Percentiles rank a stretch among this genome's conserved stretches.
Evolutionary conservation across 257 asterid species (phyloP).

Genomic region (Solanum chiquidenum): DNA sequence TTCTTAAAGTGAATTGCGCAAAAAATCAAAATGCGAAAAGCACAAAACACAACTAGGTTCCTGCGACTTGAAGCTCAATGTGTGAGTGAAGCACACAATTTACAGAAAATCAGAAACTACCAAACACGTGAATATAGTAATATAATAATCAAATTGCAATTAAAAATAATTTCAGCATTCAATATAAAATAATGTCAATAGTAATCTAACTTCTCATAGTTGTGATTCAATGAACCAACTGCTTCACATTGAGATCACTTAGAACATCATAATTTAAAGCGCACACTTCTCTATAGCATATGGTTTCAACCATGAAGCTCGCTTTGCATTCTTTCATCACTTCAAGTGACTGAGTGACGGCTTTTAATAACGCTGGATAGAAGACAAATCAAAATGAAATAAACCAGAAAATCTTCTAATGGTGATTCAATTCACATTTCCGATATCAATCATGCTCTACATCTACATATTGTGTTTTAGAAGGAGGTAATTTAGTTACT

Average conservation of each 20-base stretch:
- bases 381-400: background rate
- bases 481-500: background rate
- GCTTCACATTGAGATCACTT: background rate
- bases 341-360: background rate
- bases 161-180: background rate
- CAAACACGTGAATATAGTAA: background rate
- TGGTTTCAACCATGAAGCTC: background rate
- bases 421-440: background rate
- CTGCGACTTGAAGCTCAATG: background rate
- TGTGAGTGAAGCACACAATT: background rate
- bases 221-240: background rate
- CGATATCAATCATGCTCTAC: background rate
- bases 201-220: background rate
- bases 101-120: background rate
- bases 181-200: background rate
- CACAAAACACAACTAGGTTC: background rate
- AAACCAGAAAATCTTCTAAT: background rate
- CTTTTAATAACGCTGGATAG: background rate
- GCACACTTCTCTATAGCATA: background rate
- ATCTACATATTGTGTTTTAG: background rate
- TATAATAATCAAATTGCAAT: background rate
- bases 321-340: background rate
- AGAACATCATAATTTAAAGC: background rate
- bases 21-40: background rate
- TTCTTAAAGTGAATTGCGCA: background rate